phyloP scores from a whole-genome alignment of 306 rosid genomes.

The cucumber (Cucumis sativus) region Cucumber_9930_V3 NC_026658.2:17624001-17624500 shows the following conservation, averaged over 20 bases:
- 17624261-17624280: slow-evolving; percentile 29
- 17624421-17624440: slow-evolving; percentile 60
- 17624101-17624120: slow-evolving; percentile 25
- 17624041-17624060: slow-evolving; percentile 47
- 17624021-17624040: slow-evolving; percentile 51
- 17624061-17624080: slow-evolving; percentile 34
- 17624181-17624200: slow-evolving; percentile 62
- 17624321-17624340: slow-evolving; percentile 1
- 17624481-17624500: slow-evolving; percentile 66
- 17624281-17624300: neutral
- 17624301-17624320: neutral
- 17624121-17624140: slow-evolving; percentile 36
- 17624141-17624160: slow-evolving; percentile 38
- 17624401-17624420: slow-evolving; percentile 65
- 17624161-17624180: slow-evolving; percentile 67
- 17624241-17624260: slow-evolving; percentile 48
- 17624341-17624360: slow-evolving; percentile 3
- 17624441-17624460: slow-evolving; percentile 45
- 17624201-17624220: slow-evolving; percentile 59
- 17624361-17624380: no score
- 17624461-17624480: slow-evolving; percentile 67
- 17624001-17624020: neutral
- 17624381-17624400: neutral
- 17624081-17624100: slow-evolving; percentile 25
- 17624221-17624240: slow-evolving; percentile 81